phyloP scores from a whole-genome alignment of 768 basidiomycete genomes.

The Clitopilus passeckerianus region DNA sequence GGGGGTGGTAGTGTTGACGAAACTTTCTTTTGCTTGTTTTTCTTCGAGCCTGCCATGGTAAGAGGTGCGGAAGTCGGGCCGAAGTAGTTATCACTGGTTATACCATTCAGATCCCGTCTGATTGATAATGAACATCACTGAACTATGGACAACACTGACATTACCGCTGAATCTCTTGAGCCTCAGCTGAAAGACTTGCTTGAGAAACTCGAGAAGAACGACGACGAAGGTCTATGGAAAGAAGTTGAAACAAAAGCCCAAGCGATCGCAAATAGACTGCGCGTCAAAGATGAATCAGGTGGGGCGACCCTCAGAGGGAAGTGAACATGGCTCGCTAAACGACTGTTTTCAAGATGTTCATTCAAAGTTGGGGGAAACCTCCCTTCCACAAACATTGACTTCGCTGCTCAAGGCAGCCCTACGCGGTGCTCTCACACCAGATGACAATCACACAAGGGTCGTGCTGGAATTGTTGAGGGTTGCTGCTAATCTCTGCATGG shows the following conservation, averaged over 20 bases:
- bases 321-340: neutral
- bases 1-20: conserved; percentile 23
- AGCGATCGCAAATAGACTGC: conserved; percentile 57
- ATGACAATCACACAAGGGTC: conserved; percentile 39
- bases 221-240: conserved; percentile 39
- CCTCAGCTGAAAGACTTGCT: conserved; percentile 20
- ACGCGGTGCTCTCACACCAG: conserved; percentile 40
- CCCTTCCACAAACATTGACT: conserved; percentile 61
- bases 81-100: conserved; percentile 4
- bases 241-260: conserved; percentile 47
- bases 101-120: neutral
- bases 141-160: conserved; percentile 18
- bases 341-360: conserved; percentile 45
- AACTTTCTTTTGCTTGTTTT: conserved; percentile 50
- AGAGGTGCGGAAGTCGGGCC: neutral
- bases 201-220: conserved; percentile 25
- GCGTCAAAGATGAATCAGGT: conserved; percentile 52
- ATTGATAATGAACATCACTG: conserved; percentile 1
- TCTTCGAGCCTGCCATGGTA: conserved; percentile 49
- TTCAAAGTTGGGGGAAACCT: conserved; percentile 58
- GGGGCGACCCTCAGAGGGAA: conserved; percentile 7
- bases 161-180: conserved; percentile 30
- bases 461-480: conserved; percentile 71
- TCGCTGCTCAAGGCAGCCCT: conserved; percentile 55
- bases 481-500: conserved; percentile 80